Percentiles rank a stretch among this genome's conserved stretches.
Conservation (phyloP, 1,139 yeast species). For the Yamadazyma songkhlaensis region DNA sequence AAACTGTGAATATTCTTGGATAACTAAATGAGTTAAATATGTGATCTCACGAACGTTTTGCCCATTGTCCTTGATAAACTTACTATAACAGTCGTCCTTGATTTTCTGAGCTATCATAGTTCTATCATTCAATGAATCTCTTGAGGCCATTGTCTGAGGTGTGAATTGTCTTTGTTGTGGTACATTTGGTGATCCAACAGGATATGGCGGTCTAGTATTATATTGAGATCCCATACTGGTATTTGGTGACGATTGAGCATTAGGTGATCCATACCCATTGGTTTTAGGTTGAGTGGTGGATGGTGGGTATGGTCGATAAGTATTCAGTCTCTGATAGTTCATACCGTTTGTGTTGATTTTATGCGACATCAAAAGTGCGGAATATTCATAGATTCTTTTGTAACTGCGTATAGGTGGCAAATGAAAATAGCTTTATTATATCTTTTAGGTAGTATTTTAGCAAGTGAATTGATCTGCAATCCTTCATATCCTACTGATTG, state of each 20-base stretch:
- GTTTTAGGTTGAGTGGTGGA: not conserved
- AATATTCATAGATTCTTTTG: not conserved
- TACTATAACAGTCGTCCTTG: constrained; percentile 42
- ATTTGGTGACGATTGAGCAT: not conserved
- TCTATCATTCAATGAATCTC: not conserved
- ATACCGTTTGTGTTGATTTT: not conserved
- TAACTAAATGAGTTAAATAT: constrained; percentile 36
- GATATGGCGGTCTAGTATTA: not conserved
- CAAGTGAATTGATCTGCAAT: constrained; percentile 38
- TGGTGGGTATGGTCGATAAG: constrained; percentile 1
- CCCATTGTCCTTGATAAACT: constrained; percentile 28
- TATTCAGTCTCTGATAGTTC: constrained; percentile 2
- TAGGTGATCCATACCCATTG: not conserved
- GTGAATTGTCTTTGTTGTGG: constrained; percentile 6
- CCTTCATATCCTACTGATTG: constrained; percentile 49
- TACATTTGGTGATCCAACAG: constrained; percentile 3
- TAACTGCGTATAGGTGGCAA: not conserved
- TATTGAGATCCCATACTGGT: too few relatives aligned
- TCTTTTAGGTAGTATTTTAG: not conserved
- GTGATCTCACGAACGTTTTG: constrained; percentile 28
- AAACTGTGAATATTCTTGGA: constrained; percentile 38
- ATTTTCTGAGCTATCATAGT: constrained; percentile 26
- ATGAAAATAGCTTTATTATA: not conserved
- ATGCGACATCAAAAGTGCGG: not conserved
- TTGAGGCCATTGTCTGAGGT: constrained; percentile 3